phyloP scores from a whole-genome alignment of 1,284 basidiomycete genomes.

The Stereum hirsutum region DNA sequence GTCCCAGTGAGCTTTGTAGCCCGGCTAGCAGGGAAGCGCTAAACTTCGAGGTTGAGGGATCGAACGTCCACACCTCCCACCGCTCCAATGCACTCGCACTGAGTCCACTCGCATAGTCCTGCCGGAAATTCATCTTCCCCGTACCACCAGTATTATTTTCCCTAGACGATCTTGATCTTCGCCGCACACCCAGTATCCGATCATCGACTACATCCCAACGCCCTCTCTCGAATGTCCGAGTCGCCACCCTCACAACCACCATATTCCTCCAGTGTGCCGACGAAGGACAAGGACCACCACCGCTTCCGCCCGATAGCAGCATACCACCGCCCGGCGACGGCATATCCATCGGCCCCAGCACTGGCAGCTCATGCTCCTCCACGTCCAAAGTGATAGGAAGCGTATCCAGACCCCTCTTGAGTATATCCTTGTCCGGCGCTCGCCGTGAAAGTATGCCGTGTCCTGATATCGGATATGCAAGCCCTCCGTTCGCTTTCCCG shows the following conservation, averaged over 20 bases:
- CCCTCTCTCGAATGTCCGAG: constrained; percentile 60
- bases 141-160: constrained; percentile 20
- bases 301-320: constrained; percentile 26
- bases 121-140: constrained; percentile 7
- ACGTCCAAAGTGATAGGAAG: constrained; percentile 38
- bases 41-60: constrained; percentile 38
- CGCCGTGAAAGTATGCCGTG: constrained; percentile 70
- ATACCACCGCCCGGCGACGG: constrained; percentile 16
- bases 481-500: constrained; percentile 33
- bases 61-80: constrained; percentile 76
- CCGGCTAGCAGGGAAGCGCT: constrained; percentile 42
- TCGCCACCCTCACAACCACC: constrained; percentile 41
- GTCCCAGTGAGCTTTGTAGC: constrained; percentile 21
- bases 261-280: constrained; percentile 51
- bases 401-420: constrained; percentile 42
- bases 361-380: constrained; percentile 34
- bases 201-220: constrained; percentile 57
- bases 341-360: constrained; percentile 33
- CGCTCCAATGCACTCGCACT: constrained; percentile 57
- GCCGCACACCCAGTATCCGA: constrained; percentile 55
- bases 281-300: no score
- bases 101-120: constrained; percentile 31
- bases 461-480: constrained; percentile 62
- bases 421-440: constrained; percentile 53
- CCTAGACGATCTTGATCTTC: constrained; percentile 44